Evolutionary conservation across 2,329 filamentous ascomycete genomes (phyloP).

Genomic region (Kalmusia sp.): DNA sequence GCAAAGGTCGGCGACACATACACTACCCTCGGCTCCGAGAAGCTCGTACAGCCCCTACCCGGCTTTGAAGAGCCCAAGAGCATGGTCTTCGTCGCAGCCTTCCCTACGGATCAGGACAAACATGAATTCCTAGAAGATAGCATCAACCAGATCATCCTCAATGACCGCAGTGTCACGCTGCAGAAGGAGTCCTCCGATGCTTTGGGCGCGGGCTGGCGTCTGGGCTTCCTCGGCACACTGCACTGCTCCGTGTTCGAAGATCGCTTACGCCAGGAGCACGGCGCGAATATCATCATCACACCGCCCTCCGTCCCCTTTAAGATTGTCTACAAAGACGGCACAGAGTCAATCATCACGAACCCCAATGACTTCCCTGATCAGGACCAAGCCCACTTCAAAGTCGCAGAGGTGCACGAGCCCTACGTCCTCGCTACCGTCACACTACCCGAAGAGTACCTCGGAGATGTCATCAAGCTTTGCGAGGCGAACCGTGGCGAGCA

Average conservation of each 20-base stretch:
- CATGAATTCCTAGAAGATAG: constrained; percentile 89
- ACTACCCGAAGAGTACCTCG: constrained; percentile 90
- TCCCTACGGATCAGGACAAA: constrained; percentile 89
- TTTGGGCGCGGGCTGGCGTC: constrained; percentile 88
- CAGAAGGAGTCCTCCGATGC: constrained; percentile 96
- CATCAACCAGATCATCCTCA: constrained; percentile 90
- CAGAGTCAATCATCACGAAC: constrained; percentile 80
- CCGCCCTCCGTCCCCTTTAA: constrained; percentile 94
- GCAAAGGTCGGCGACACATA: constrained; percentile 97
- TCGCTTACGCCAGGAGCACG: constrained; percentile 90
- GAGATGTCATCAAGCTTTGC: constrained; percentile 93
- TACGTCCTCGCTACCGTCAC: constrained; percentile 87
- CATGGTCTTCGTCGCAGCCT: constrained; percentile 98
- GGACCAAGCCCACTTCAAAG: constrained; percentile 60
- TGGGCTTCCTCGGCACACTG: constrained; percentile 94
- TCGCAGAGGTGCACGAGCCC: constrained; percentile 71
- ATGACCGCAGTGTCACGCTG: constrained; percentile 92
- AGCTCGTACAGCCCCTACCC: constrained; percentile 78
- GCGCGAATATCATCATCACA: constrained; percentile 93
- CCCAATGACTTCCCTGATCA: constrained; percentile 87
- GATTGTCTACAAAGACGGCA: constrained; percentile 79
- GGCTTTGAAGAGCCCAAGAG: constrained; percentile 97
- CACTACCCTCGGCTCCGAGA: constrained; percentile 80
- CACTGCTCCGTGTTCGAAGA: constrained; percentile 99
- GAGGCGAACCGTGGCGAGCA: constrained; percentile 63